phyloP scores from a whole-genome alignment of 163 green algal genomes.

The Prototheca cutis region DNA sequence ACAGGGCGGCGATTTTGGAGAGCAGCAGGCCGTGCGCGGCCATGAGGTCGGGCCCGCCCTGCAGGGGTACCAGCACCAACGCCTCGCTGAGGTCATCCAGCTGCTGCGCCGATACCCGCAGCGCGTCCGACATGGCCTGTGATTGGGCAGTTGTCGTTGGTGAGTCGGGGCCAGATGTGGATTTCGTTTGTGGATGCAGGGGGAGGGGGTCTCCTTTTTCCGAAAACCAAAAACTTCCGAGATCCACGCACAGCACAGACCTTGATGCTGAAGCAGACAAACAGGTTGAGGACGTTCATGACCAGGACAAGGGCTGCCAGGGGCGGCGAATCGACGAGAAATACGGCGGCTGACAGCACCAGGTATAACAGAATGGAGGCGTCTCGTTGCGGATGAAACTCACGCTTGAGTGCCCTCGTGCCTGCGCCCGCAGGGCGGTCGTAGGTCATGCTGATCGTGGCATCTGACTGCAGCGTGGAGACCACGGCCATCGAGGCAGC shows the following conservation, averaged over 20 bases:
- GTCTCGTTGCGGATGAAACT: constrained; percentile 8
- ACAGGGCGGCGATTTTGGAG: background rate
- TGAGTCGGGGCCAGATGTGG: too few relatives aligned
- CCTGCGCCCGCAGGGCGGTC: background rate
- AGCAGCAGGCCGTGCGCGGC: background rate
- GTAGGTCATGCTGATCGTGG: background rate
- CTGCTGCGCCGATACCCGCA: background rate
- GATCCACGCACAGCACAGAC: constrained; percentile 1
- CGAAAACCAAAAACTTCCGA: too few relatives aligned
- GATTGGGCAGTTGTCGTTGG: too few relatives aligned
- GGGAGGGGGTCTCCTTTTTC: too few relatives aligned
- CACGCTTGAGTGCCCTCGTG: constrained; percentile 3
- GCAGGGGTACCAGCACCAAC: constrained; percentile 7
- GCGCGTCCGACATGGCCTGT: constrained; percentile 7
- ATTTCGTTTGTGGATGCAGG: too few relatives aligned
- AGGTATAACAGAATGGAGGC: constrained; percentile 8
- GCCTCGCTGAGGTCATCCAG: background rate
- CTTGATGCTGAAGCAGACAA: constrained; percentile 9
- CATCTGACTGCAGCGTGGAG: background rate
- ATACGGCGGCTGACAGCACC: background rate
- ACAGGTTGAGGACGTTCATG: constrained; percentile 12
- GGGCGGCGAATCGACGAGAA: background rate
- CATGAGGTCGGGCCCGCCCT: background rate
- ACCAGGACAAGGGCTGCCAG: constrained; percentile 9
- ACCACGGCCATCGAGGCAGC: constrained; percentile 5